phyloP scores from a whole-genome alignment of 768 basidiomycete genomes.

The Calocybe indica region DNA sequence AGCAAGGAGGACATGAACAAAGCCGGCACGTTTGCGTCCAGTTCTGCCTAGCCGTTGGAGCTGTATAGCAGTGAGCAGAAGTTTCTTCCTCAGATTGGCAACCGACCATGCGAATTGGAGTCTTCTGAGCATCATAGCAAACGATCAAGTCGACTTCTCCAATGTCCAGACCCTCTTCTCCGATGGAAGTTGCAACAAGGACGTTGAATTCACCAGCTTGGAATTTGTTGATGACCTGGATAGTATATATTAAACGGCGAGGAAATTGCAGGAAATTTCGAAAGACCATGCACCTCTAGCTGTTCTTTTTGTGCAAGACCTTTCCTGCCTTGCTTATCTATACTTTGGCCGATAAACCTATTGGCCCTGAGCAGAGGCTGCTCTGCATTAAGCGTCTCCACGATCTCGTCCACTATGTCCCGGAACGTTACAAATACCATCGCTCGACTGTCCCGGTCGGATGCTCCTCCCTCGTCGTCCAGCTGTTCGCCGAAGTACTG shows the following conservation, averaged over 20 bases:
- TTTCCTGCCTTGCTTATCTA: constrained; percentile 78
- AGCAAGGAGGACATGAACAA: constrained; percentile 87
- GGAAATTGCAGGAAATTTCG: neutral
- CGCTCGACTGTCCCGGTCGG: constrained; percentile 52
- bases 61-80: constrained; percentile 31
- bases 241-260: constrained; percentile 4
- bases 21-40: constrained; percentile 85
- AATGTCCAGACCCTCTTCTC: constrained; percentile 97
- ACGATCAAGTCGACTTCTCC: constrained; percentile 95
- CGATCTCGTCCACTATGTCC: constrained; percentile 88
- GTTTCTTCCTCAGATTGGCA: neutral
- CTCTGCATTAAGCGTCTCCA: constrained; percentile 70
- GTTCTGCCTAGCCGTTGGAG: constrained; percentile 95
- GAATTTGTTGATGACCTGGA: constrained; percentile 81
- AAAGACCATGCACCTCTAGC: constrained; percentile 52
- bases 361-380: constrained; percentile 75
- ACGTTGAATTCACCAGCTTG: constrained; percentile 86
- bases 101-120: constrained; percentile 90
- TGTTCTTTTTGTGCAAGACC: constrained; percentile 92
- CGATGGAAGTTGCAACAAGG: constrained; percentile 92
- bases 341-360: constrained; percentile 88
- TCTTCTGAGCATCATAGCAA: constrained; percentile 96
- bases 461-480: constrained; percentile 32
- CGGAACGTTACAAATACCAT: constrained; percentile 96
- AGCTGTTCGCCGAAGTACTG: constrained; percentile 68